These are phyloP conservation scores for Penicillium cinerascens DNA, from an alignment of 495 filamentous ascomycete species.

Conservation along the genomic window DNA sequence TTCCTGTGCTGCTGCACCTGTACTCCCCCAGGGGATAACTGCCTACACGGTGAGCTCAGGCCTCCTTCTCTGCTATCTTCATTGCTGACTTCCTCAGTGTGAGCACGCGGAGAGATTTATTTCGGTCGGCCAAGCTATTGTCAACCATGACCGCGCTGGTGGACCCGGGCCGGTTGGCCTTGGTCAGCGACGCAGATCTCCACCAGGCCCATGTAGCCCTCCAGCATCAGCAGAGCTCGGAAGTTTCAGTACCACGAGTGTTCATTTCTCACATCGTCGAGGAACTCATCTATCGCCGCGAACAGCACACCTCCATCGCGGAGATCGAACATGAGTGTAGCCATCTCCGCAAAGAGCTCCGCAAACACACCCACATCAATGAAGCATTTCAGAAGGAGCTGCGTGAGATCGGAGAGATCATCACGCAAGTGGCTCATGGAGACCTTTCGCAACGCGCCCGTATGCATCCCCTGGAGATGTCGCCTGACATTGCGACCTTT, in stretches of 20 bases:
- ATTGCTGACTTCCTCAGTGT: not conserved
- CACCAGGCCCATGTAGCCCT: conserved; percentile 61
- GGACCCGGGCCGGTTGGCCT: conserved; percentile 17
- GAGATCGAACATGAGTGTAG: conserved; percentile 50
- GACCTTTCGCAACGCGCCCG: conserved; percentile 89
- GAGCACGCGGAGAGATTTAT: not conserved
- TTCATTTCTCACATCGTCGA: conserved; percentile 52
- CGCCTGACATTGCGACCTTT: conserved; percentile 89
- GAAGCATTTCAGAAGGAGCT: conserved; percentile 91
- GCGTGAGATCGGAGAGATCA: conserved; percentile 87
- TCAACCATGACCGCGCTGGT: conserved; percentile 21
- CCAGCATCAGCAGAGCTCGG: conserved; percentile 61
- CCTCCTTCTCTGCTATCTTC: not conserved
- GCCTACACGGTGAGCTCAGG: conserved; percentile 1
- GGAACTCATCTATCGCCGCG: conserved; percentile 37
- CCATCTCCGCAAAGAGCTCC: conserved; percentile 72
- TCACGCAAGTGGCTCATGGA: conserved; percentile 83
- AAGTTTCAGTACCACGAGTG: conserved; percentile 60
- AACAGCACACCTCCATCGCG: conserved; percentile 18
- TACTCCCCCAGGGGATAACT: conserved; percentile 1
- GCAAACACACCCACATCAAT: conserved; percentile 89
- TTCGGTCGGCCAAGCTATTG: not conserved
- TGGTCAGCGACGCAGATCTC: conserved; percentile 59
- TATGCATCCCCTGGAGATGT: conserved; percentile 86
- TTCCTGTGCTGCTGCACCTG: conserved; percentile 3